Base-by-base conservation (phyloP, 495 filamentous ascomycete genomes). In the Ascodesmis nigricans region DNA sequence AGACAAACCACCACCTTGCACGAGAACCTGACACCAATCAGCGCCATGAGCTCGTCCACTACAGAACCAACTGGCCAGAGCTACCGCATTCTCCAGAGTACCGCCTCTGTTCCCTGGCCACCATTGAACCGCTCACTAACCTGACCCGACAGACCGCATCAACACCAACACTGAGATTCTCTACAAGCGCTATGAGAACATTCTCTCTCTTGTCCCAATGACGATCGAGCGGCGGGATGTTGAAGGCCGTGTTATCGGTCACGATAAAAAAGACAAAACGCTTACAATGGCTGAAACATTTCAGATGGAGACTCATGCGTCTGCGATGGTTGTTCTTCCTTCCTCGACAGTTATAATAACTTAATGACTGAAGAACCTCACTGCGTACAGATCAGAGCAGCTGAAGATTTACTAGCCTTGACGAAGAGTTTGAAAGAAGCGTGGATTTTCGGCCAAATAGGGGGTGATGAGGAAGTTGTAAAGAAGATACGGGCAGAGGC, bases 381-480 rank as follows among this genome's bases (percentile, higher is more conserved):
- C n/a, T n/a, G n/a, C n/a, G n/a, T n/a, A n/a, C n/a, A n/a, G n/a
- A 60, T 75, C 45, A 67, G 67, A 28, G 62, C 69, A 8, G 66
- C 66, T 6, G 75, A 79, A 53, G 72, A 79, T 33, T 50, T 75
- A 14, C 57, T 75, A 22, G 57, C 61, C 7, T 47, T 79, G 9
- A 73, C 65, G 21, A 62, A 73, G 9, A 55, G 59, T 4, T 56
- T 79, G 57, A 75, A 78, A 52, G 75, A 79, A 44, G 60, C 66
- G n/a, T 79, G 74, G 74, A 56, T 78, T 16, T 76, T 75, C 44
- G 74, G 75, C 9, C 64, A 71, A 38, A 57, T 78, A 10, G 56
- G 75, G 16, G n/a, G n/a, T n/a, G 66, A 64, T 13, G 37, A 34
- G 1, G 41, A 42, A 27, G 61, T 62, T 45, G 50, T 59, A 26